These are phyloP conservation scores for sweet orange (Citrus sinensis) DNA, from an alignment of 345 rosid species.

Conservation along the genomic window DNA sequence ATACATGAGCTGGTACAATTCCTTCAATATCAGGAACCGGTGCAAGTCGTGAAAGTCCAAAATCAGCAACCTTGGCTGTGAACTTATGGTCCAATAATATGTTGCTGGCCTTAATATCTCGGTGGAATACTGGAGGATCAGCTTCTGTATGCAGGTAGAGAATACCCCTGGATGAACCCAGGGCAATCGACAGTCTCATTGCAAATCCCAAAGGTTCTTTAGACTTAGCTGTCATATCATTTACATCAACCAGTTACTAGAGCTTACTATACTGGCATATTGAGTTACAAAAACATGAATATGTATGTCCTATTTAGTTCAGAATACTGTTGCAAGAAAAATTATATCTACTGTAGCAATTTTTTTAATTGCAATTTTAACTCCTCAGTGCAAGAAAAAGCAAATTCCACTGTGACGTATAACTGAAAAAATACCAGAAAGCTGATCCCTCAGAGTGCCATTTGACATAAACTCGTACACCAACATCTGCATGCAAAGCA, in stretches of 20 bases:
- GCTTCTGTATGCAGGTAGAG: slow-evolving; percentile 90
- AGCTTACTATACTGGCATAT: slow-evolving; percentile 8
- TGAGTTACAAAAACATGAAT: background rate
- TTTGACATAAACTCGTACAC: slow-evolving; percentile 88
- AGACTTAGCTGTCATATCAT: slow-evolving; percentile 44
- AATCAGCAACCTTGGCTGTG: slow-evolving; percentile 94
- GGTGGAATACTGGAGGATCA: slow-evolving; percentile 87
- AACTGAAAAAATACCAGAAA: slow-evolving; percentile 54
- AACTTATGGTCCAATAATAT: slow-evolving; percentile 67
- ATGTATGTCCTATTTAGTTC: background rate
- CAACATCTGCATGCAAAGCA: slow-evolving; percentile 61
- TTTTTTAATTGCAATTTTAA: background rate
- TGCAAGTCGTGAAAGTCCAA: slow-evolving; percentile 90
- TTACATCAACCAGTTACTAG: background rate
- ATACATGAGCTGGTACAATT: slow-evolving; percentile 60
- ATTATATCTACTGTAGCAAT: background rate
- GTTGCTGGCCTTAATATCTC: slow-evolving; percentile 95
- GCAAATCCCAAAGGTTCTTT: slow-evolving; percentile 57
- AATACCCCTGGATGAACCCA: slow-evolving; percentile 86
- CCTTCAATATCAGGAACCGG: slow-evolving; percentile 79
- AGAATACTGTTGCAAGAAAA: background rate
- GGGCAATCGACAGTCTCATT: slow-evolving; percentile 61
- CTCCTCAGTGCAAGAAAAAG: background rate
- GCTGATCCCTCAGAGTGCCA: slow-evolving; percentile 85
- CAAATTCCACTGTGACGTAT: slow-evolving; percentile 1